Base-by-base conservation (phyloP, 257 asterid genomes). In the Rhazya stricta region DNA sequence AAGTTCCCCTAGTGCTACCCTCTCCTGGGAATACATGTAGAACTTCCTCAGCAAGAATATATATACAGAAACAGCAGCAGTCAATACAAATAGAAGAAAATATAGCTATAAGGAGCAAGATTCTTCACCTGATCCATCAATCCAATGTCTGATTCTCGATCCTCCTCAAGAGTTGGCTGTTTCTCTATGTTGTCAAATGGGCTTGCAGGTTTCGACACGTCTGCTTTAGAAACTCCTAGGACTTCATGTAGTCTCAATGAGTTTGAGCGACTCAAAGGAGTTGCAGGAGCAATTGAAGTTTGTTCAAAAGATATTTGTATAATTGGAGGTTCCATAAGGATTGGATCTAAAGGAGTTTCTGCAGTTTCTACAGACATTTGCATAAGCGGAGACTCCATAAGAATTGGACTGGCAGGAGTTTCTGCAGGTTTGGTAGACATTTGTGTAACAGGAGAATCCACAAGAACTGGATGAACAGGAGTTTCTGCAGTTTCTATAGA, bases 221-320 rank as follows among this genome's bases (percentile, higher is more conserved):
- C 83, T 4, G 80, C 75, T 63, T 74, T 79, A 67, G 82, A 78
- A 36, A 79, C 73, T 72, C 76, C 87, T 57, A 50, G 79, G 46
- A 69, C 80, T 57, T 85, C 97, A 29, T 84, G 89, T 57, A 83
- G 54, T 80, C 86, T 84, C 41, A 75, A 76, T 6, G 81, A 77
- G 76, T 77, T 56, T 58, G 84, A 69, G 62, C 71, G 81, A 58
- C 87, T 71, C 73, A 84, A 81, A 48, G 96, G 94, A 67, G 96
- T 86, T 76, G 82, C 85, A 56, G 96, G 96, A 81, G 91, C 94
- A 74, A 87, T 82, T 34, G 89, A 81, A 67, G 79, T 77, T 78
- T 80, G 88, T 74, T 85, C 85, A 9, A 27, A 70, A 73, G 81
- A 72, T 63, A 53, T 72, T 67, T 76, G 73, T 74, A 50, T 63